A percentile compares a stretch with the other conserved stretches of the same genome.
Conservation (phyloP, 73 alveolate genomes). For the Tetrahymena borealis region DNA sequence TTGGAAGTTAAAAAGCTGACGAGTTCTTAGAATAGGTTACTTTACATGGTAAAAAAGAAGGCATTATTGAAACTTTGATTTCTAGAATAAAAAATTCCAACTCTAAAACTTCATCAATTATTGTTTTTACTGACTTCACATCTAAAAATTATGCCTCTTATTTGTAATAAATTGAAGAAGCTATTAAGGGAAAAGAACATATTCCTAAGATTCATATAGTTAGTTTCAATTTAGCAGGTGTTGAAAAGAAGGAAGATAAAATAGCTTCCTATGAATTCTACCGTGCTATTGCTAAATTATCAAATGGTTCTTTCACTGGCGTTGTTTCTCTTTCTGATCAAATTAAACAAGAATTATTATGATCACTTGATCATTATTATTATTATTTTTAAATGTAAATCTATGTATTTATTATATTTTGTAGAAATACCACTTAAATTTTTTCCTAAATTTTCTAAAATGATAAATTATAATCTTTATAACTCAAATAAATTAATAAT, state of each 20-base stretch:
- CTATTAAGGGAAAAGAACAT: background rate
- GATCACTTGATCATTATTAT: no score
- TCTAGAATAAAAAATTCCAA: background rate
- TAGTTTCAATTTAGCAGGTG: background rate
- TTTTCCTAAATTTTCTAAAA: no score
- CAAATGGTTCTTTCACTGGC: background rate
- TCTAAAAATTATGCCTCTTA: background rate
- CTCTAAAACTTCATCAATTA: background rate
- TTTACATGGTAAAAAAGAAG: background rate
- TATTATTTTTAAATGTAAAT: no score
- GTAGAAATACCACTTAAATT: no score
- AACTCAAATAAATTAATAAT: no score
- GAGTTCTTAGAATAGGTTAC: background rate
- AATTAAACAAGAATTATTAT: no score
- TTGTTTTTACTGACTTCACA: background rate
- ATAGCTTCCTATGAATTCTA: background rate
- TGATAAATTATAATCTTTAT: no score
- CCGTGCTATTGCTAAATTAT: background rate
- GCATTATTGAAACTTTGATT: background rate
- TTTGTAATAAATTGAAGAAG: background rate
- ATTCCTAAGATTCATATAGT: background rate
- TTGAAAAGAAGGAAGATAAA: background rate
- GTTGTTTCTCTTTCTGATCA: no score
- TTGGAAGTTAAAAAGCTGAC: background rate
- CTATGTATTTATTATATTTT: no score